These are phyloP conservation scores for Elymus sibiricus DNA, from an alignment of 176 grass and related monocot genomes.

Conservation along the genomic window DNA sequence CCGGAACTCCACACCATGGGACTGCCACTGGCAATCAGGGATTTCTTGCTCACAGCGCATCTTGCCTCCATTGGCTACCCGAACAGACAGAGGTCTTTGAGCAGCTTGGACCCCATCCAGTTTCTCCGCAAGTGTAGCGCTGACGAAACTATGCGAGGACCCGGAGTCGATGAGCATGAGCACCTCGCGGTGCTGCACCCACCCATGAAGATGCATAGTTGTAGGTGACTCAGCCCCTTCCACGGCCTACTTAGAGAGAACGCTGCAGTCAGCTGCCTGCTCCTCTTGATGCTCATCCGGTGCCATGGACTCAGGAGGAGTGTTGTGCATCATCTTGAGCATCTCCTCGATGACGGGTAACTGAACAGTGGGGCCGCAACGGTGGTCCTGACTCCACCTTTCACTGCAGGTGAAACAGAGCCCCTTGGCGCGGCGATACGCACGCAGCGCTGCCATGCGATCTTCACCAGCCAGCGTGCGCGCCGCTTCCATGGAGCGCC, in stretches of 20 bases:
- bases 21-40: fast-evolving
- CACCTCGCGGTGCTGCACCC: too few species aligned
- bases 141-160: too few species aligned
- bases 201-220: too few species aligned
- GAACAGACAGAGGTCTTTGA: fast-evolving
- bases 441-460: background rate
- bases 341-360: background rate
- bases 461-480: fast-evolving
- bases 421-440: background rate
- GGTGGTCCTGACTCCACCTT: background rate
- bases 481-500: background rate
- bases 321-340: background rate
- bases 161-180: too few species aligned
- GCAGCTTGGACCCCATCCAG: fast-evolving
- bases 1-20: background rate
- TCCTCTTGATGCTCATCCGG: too few species aligned
- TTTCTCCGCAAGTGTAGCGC: fast-evolving
- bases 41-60: background rate
- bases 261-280: too few species aligned
- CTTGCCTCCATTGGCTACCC: background rate
- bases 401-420: background rate
- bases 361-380: background rate
- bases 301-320: too few species aligned
- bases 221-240: too few species aligned
- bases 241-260: too few species aligned